Conservation (phyloP, 1,284 basidiomycete genomes). For the Naganishia sp. region DNA sequence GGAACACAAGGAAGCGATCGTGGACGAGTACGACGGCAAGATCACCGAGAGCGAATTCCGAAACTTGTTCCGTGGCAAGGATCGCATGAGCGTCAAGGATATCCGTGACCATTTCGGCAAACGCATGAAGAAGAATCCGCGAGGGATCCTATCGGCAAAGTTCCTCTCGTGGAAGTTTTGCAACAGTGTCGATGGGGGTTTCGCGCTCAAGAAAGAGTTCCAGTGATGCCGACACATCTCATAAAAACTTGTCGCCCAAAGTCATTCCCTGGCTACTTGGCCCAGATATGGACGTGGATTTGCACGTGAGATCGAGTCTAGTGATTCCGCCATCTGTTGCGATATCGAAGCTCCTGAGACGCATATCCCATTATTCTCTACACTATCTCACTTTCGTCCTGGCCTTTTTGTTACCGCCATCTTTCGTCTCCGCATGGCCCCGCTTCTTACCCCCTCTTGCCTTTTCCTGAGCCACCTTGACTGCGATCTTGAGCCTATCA, state of each 20-base stretch:
- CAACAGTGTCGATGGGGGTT: constrained; percentile 20
- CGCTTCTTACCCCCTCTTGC: constrained; percentile 24
- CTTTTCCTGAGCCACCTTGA: constrained; percentile 19
- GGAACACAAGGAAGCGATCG: constrained; percentile 15
- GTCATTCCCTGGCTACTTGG: too few species aligned
- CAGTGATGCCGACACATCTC: background rate
- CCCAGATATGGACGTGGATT: too few species aligned
- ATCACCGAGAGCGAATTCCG: constrained; percentile 21
- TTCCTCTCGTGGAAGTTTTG: constrained; percentile 17
- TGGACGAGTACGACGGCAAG: constrained; percentile 12
- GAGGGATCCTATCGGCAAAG: constrained; percentile 17
- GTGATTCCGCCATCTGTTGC: too few species aligned
- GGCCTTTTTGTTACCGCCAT: constrained; percentile 19
- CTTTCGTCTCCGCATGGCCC: constrained; percentile 4
- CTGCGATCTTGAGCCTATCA: constrained; percentile 11
- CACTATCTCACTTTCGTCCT: constrained; percentile 6
- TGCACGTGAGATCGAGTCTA: too few species aligned
- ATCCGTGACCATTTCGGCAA: constrained; percentile 27
- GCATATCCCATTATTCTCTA: background rate
- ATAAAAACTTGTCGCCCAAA: too few species aligned
- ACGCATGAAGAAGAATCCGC: constrained; percentile 26
- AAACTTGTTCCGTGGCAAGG: constrained; percentile 10
- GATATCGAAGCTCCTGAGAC: background rate
- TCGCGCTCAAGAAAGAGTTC: constrained; percentile 24
- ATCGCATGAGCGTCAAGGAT: constrained; percentile 24